Evolutionary conservation across 73 alveolate genomes (phyloP).

Genomic region (Symbiodinium pilosum): DNA sequence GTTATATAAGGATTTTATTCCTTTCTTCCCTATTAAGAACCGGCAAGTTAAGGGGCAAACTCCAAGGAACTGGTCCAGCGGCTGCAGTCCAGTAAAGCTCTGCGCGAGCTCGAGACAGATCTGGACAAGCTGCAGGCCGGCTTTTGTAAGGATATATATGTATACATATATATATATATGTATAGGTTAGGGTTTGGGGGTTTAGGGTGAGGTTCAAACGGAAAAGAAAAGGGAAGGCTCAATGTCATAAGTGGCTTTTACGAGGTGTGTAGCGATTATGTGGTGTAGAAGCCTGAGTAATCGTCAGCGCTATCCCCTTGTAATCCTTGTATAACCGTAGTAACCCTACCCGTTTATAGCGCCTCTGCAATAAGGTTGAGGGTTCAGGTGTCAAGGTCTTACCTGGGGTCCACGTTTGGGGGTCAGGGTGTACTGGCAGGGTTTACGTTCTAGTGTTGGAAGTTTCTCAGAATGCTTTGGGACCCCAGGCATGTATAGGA

Average conservation of each 20-base stretch:
- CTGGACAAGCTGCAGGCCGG: constrained; percentile 9
- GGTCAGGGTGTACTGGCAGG: not conserved
- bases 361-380: not conserved
- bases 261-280: not conserved
- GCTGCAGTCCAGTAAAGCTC: not conserved
- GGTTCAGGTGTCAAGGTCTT: not conserved
- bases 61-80: not conserved
- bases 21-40: not conserved
- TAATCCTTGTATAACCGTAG: no score
- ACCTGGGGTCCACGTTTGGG: not conserved
- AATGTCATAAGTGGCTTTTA: no score
- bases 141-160: not conserved
- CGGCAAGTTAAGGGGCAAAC: not conserved
- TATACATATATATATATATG: not conserved
- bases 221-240: not conserved
- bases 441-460: no score
- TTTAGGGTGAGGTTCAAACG: not conserved
- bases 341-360: no score
- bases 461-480: no score
- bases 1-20: no score
- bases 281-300: not conserved
- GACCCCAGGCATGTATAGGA: no score
- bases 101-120: constrained; percentile 6
- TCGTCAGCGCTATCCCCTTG: no score
- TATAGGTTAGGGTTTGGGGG: not conserved